phyloP scores from a whole-genome alignment of 257 asterid genomes.

The Solanum lycopersicoides region DNA sequence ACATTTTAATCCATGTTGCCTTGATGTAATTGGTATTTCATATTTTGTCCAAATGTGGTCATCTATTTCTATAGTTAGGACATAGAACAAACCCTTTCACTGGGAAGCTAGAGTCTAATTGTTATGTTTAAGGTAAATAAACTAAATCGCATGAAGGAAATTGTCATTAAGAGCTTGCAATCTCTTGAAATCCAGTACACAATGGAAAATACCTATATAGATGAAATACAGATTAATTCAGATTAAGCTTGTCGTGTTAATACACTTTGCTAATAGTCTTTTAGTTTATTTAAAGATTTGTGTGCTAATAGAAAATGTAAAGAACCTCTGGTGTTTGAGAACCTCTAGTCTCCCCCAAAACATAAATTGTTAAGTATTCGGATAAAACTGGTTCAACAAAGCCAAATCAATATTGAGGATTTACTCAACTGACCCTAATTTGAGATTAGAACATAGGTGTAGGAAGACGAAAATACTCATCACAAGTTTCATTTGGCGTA shows the following conservation, averaged over 20 bases:
- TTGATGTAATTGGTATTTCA: not conserved
- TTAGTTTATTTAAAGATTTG: not conserved
- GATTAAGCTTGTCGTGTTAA: not conserved
- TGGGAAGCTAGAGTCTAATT: not conserved
- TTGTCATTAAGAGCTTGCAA: not conserved
- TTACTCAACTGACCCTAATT: not conserved
- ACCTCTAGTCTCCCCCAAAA: not conserved
- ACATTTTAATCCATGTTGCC: not conserved
- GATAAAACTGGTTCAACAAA: not conserved
- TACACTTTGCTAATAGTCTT: not conserved
- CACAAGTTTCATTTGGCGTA: not conserved
- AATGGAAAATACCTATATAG: not conserved
- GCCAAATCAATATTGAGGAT: not conserved
- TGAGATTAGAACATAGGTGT: not conserved
- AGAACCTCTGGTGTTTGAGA: not conserved
- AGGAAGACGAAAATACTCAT: not conserved
- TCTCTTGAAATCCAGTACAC: not conserved
- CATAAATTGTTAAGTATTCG: not conserved
- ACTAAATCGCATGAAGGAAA: not conserved
- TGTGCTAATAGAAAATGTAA: not conserved
- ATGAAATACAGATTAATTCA: not conserved
- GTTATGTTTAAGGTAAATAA: not conserved
- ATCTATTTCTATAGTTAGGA: not conserved
- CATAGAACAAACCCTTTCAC: not conserved
- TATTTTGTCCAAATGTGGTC: not conserved